Base-by-base conservation (phyloP, 768 basidiomycete genomes). In the Boletus fagicola region DNA sequence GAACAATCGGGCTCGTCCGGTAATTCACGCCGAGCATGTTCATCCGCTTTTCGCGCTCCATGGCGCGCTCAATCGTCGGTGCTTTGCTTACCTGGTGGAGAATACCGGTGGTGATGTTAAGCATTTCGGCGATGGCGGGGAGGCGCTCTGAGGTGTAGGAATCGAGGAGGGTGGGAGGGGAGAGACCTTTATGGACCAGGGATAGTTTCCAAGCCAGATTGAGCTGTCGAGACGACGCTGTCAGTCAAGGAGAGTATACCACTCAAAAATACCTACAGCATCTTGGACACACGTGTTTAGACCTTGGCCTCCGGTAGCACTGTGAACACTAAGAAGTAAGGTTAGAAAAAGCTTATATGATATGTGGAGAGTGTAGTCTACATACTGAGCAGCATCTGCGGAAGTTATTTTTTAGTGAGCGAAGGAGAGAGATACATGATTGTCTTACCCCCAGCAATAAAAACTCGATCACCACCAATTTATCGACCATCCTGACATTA, bases 161-260 rank as follows among this genome's bases (percentile, higher is more conserved):
- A 30, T 74, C 66, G 5, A 82, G 75, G 15, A 82, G 69, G 5
- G 70, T 57, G 0, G 50, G 58, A 5, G 73, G 63, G 3, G 79
- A 69, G 28, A 75, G 58, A 3, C 72, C 68, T 51, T 76, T 77
- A 31, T 70, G 53, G 11, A 78, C 78, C 4, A 78, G 68, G 2
- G 78, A 68, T 10, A 81, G 59, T 57, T 81, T 81, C 80, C 78
- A 80, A 0, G 65, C 71, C 2, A 80, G 62, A 58, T 81, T 80
- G 61, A 72, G 64, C 75, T 79, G 11, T 30, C 1, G 55, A 49
- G 49, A 45, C 2, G 18, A 44, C 2, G n/a, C 3, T n/a, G 9
- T 54, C 28, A 52, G 49, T 15, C 8, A 18, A 9, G 38, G 22
- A 33, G 39, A 42, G 24, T 5, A 40, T 4, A 10, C 6, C 15